phyloP scores from a whole-genome alignment of 805 yeast species.

The Nakazawaea populi region DNA sequence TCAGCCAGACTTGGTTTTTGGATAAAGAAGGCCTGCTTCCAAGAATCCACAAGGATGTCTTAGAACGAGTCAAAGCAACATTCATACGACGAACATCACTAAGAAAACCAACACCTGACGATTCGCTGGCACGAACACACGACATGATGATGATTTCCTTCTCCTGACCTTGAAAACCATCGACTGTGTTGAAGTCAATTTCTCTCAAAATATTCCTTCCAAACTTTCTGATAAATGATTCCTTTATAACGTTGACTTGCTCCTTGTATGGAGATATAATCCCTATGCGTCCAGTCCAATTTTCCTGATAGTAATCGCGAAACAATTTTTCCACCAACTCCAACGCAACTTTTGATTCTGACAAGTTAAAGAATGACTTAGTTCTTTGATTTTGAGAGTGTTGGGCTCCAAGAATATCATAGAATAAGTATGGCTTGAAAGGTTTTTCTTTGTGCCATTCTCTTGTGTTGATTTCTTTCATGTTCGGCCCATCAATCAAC shows the following conservation, averaged over 20 bases:
- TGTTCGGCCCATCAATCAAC: slow-evolving; percentile 73
- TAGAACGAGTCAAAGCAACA: slow-evolving; percentile 93
- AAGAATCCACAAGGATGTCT: slow-evolving; percentile 85
- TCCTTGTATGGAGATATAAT: slow-evolving; percentile 93
- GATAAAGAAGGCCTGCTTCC: slow-evolving; percentile 70
- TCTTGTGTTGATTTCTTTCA: slow-evolving; percentile 50
- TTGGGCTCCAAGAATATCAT: slow-evolving; percentile 55
- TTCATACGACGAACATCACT: slow-evolving; percentile 93
- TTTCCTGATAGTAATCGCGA: slow-evolving; percentile 36
- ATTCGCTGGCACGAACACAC: slow-evolving; percentile 84
- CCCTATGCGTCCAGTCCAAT: slow-evolving; percentile 74
- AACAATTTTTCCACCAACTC: slow-evolving; percentile 57
- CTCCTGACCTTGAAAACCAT: slow-evolving; percentile 98
- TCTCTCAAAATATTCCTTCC: slow-evolving; percentile 60
- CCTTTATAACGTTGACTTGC: slow-evolving; percentile 59
- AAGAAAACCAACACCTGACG: slow-evolving; percentile 76
- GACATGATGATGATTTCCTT: slow-evolving; percentile 91
- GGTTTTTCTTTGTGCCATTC: slow-evolving; percentile 61
- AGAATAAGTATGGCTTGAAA: slow-evolving; percentile 75
- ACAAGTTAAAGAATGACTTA: slow-evolving; percentile 62
- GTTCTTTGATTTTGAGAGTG: slow-evolving; percentile 64
- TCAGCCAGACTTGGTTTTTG: slow-evolving; percentile 67
- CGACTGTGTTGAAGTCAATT: slow-evolving; percentile 90
- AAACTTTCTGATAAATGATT: slow-evolving; percentile 48
- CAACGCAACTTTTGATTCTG: slow-evolving; percentile 70